These are phyloP conservation scores for Thelonectria olida DNA, from an alignment of 2,329 filamentous ascomycete species.

Conservation along the genomic window DNA sequence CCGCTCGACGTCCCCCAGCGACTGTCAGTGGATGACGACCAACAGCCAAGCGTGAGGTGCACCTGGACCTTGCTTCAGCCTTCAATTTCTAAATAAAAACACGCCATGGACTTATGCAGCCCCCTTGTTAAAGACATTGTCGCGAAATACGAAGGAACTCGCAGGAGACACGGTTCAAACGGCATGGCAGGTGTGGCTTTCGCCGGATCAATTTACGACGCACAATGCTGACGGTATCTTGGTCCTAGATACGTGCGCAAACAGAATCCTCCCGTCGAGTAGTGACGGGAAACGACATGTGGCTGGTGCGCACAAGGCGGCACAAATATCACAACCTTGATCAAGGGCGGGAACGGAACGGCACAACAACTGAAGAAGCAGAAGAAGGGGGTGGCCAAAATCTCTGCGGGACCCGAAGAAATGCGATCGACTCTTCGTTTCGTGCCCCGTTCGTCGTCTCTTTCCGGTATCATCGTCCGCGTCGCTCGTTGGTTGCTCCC, in stretches of 20 bases:
- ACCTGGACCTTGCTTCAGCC: slow-evolving; percentile 1
- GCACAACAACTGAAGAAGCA: no score
- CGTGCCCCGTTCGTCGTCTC: slow-evolving; percentile 11
- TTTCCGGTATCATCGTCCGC: slow-evolving; percentile 25
- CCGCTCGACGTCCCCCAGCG: background rate
- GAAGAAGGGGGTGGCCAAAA: slow-evolving; percentile 9
- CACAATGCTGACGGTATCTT: background rate
- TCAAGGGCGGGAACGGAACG: background rate
- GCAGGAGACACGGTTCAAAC: background rate
- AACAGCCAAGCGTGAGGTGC: slow-evolving; percentile 1
- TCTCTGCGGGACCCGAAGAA: slow-evolving; percentile 15
- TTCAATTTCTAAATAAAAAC: slow-evolving; percentile 14
- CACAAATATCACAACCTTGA: background rate
- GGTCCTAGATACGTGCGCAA: background rate
- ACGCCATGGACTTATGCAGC: slow-evolving; percentile 9
- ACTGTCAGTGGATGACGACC: slow-evolving; percentile 3
- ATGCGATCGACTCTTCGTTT: slow-evolving; percentile 30
- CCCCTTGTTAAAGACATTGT: background rate
- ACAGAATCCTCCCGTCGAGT: background rate
- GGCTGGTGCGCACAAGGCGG: background rate
- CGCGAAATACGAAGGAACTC: background rate
- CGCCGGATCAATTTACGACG: background rate
- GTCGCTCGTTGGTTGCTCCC: slow-evolving; percentile 9
- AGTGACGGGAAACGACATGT: background rate
- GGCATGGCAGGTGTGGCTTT: background rate